These are phyloP conservation scores for Sechiopsis laciniata DNA, from an alignment of 306 rosid genomes.

Conservation along the genomic window DNA sequence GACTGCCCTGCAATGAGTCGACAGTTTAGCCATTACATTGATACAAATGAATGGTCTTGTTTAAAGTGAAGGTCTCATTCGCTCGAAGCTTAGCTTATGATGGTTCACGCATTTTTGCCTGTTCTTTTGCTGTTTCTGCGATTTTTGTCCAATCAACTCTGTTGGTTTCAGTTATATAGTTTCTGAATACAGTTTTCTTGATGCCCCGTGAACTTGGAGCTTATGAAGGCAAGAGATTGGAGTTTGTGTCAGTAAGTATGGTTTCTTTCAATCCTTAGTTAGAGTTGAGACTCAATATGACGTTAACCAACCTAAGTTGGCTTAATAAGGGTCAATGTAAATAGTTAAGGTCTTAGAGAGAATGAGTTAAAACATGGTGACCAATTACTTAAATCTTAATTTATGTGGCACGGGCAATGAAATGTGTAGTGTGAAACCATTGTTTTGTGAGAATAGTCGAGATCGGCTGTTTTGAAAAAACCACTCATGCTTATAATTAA, in stretches of 20 bases:
- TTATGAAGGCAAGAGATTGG: slow-evolving; percentile 76
- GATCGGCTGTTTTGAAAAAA: no score
- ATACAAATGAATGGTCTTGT: background rate
- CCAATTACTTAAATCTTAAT: no score
- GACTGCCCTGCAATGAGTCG: background rate
- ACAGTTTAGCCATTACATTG: slow-evolving; percentile 5
- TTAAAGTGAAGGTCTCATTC: background rate
- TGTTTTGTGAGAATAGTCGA: no score
- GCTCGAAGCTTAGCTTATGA: background rate
- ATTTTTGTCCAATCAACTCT: background rate
- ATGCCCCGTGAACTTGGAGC: slow-evolving; percentile 86
- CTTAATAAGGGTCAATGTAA: no score
- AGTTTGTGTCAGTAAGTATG: slow-evolving; percentile 62
- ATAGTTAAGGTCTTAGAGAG: no score
- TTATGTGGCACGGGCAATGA: no score
- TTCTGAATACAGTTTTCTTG: slow-evolving; percentile 91
- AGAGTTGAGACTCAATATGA: no score
- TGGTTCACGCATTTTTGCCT: background rate
- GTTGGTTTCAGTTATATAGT: slow-evolving; percentile 68
- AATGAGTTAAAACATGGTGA: no score
- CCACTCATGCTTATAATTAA: no score
- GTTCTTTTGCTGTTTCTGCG: background rate
- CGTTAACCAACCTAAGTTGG: no score
- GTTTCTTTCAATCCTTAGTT: slow-evolving; percentile 15
- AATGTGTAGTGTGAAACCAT: no score